These are phyloP conservation scores for Metarhizium robertsii DNA, from an alignment of 2,329 filamentous ascomycete species.

Conservation along the genomic window DNA sequence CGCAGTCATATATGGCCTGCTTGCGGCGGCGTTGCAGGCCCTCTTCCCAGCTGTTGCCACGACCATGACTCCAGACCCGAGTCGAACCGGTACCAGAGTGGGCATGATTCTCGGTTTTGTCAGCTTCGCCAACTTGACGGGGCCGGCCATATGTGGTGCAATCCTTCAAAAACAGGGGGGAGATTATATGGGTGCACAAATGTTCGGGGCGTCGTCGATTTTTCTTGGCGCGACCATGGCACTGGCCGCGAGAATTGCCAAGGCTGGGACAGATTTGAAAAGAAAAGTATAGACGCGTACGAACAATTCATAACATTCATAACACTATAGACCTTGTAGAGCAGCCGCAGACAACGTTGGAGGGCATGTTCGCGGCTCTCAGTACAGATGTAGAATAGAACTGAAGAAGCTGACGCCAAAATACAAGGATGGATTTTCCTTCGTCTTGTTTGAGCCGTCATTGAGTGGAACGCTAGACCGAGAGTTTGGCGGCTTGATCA, in stretches of 20 bases:
- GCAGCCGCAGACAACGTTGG: too few relatives aligned
- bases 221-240: conserved; percentile 13
- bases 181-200: conserved; percentile 14
- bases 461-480: too few relatives aligned
- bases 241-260: conserved; percentile 1
- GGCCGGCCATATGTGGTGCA: conserved; percentile 41
- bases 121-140: conserved; percentile 43
- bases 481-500: too few relatives aligned
- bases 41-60: conserved; percentile 53
- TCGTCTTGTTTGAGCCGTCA: too few relatives aligned
- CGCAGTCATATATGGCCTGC: conserved; percentile 52
- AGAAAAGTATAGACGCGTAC: not conserved
- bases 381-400: too few relatives aligned
- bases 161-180: conserved; percentile 15
- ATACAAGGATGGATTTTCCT: too few relatives aligned
- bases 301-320: too few relatives aligned
- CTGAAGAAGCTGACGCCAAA: too few relatives aligned
- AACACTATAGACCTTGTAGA: too few relatives aligned
- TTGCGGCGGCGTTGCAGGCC: conserved; percentile 51
- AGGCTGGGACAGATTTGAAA: not conserved
- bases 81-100: conserved; percentile 43
- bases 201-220: conserved; percentile 15
- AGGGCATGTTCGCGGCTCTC: too few relatives aligned
- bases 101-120: conserved; percentile 50
- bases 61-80: conserved; percentile 41